phyloP scores from a whole-genome alignment of 164 flowering plant genomes.

The Buxus sempervirens region DNA sequence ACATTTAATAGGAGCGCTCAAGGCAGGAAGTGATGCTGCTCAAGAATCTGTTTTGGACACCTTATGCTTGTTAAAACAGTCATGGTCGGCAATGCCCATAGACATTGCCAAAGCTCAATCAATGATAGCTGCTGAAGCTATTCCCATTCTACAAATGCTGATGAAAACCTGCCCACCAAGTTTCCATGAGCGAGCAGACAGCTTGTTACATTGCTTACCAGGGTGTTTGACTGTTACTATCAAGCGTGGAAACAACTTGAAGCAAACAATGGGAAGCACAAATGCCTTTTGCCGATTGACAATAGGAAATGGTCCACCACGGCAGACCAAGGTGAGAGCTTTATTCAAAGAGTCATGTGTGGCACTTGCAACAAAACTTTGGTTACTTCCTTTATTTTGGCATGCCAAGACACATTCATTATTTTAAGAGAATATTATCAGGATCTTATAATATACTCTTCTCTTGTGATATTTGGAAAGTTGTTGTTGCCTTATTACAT shows the following conservation, averaged over 20 bases:
- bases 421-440: neutral
- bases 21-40: conserved; percentile 71
- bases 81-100: conserved; percentile 81
- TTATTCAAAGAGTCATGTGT: neutral
- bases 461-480: neutral
- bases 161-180: conserved; percentile 85
- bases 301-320: conserved; percentile 79
- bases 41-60: conserved; percentile 75
- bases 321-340: conserved; percentile 70
- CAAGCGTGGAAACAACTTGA: conserved; percentile 75
- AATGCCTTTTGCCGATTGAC: conserved; percentile 80
- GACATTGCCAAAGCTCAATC: conserved; percentile 79
- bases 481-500: too few relatives aligned
- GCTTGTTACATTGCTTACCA: conserved; percentile 74
- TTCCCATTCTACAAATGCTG: conserved; percentile 76
- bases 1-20: conserved; percentile 67
- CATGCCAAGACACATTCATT: neutral
- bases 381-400: neutral
- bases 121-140: conserved; percentile 80
- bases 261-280: conserved; percentile 74
- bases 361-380: too few relatives aligned
- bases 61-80: conserved; percentile 64
- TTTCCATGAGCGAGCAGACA: conserved; percentile 81
- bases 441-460: neutral
- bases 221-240: conserved; percentile 86